Base-by-base conservation (phyloP, 108 stramenopile species). In the Nannochloropsis salina region DNA sequence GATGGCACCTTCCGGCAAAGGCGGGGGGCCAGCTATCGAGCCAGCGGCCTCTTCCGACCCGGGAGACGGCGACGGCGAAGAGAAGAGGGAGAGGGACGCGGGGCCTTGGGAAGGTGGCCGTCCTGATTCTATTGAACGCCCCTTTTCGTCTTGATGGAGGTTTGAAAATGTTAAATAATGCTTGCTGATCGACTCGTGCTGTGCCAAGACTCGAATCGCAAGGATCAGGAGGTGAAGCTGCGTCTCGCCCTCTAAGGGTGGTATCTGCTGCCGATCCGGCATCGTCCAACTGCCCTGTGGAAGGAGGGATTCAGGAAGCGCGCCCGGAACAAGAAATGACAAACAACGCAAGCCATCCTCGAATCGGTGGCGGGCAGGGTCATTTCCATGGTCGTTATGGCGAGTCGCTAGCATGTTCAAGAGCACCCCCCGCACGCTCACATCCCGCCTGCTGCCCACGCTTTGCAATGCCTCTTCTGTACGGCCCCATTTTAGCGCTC, bases 161-260 rank as follows among this genome's bases (percentile, higher is more conserved):
- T 74, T 2, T 15, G n/a, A 6, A n/a, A 74, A 2, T 74, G 15
- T 15, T 74, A 15, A n/a, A n/a, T 74, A 74, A n/a, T 3, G 2
- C n/a, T 74, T n/a, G 15, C n/a, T 15, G n/a, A 74, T 74, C 20
- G 61, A 74, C 20, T 74, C 8, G n/a, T 74, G 61, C 20, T 8
- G 61, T 74, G 61, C 61, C n/a, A 74, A n/a, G 61, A 74, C 61
- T 74, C 61, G 61, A 74, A 74, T 74, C 20, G 61, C 61, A 8
- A 74, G 61, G 3, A 74, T n/a, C 2, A 74, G 8, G 6, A 74
- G 6, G 61, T 74, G 61, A n/a, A 15, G 61, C n/a, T 74, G 61
- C 2, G 61, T 74, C 20, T 74, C 61, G 61, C 15, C 2, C 4
- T 74, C 61, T 2, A 74, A 3, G 3, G 61, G 61, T n/a, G 61